phyloP scores from a whole-genome alignment of 148 eudicot species.

The Arctostaphylos glauca region DNA sequence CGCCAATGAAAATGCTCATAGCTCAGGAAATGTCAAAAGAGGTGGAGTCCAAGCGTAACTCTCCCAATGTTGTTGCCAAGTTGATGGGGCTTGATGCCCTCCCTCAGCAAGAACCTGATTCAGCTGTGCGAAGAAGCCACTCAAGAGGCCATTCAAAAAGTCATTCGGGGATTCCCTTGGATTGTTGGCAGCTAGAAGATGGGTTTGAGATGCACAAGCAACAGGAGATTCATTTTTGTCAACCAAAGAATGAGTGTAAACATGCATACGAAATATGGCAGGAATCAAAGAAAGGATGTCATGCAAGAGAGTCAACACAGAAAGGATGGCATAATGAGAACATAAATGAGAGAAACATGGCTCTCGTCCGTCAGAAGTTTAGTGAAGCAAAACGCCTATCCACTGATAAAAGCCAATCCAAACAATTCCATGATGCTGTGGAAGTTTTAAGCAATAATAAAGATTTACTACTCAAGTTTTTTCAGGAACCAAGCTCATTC shows the following conservation, averaged over 20 bases:
- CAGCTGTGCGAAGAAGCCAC: slow-evolving; percentile 40
- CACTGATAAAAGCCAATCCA: slow-evolving; percentile 73
- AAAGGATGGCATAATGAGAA: slow-evolving; percentile 46
- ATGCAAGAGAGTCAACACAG: slow-evolving; percentile 46
- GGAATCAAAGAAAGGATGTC: slow-evolving; percentile 37
- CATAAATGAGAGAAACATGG: slow-evolving; percentile 58
- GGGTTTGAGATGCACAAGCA: slow-evolving; percentile 26
- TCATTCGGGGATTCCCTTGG: slow-evolving; percentile 42
- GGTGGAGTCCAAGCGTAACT: slow-evolving; percentile 41
- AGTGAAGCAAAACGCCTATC: slow-evolving; percentile 81
- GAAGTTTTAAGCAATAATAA: slow-evolving; percentile 78
- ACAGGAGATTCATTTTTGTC: slow-evolving; percentile 36
- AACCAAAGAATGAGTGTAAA: slow-evolving; percentile 43
- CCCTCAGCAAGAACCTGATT: slow-evolving; percentile 30
- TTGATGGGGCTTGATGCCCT: slow-evolving; percentile 82
- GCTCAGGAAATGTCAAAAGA: slow-evolving; percentile 67
- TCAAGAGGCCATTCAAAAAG: slow-evolving; percentile 47
- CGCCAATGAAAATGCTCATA: slow-evolving; percentile 84
- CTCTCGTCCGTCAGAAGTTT: slow-evolving; percentile 77
- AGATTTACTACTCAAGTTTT: slow-evolving; percentile 69
- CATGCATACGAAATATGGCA: slow-evolving; percentile 69
- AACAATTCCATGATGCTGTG: slow-evolving; percentile 80
- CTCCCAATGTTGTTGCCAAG: slow-evolving; percentile 75
- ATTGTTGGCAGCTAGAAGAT: slow-evolving; percentile 54
- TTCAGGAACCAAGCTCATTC: slow-evolving; percentile 78